Evolutionary conservation across 352 stramenopile species (phyloP).

Genomic region (Globisporangium heterothallicum): DNA sequence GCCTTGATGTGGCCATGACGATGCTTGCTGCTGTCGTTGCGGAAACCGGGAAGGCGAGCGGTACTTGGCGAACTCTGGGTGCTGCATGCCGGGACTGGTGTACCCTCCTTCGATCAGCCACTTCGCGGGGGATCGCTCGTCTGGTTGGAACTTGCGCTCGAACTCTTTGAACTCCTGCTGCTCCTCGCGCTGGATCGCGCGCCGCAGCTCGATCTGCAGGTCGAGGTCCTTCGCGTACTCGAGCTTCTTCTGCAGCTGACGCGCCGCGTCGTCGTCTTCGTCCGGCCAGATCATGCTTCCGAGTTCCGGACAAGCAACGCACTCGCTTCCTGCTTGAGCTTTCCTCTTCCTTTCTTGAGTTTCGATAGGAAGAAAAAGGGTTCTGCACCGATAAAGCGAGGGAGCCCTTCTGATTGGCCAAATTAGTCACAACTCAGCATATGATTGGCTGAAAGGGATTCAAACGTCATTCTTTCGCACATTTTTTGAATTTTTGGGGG

Average conservation of each 20-base stretch:
- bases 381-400: constrained; percentile 19
- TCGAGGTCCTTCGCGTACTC: constrained; percentile 68
- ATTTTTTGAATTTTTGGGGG: too few relatives aligned
- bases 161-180: constrained; percentile 48
- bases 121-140: constrained; percentile 54
- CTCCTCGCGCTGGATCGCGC: constrained; percentile 39
- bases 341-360: neutral
- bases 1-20: neutral
- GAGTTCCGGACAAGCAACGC: neutral
- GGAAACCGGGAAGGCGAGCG: constrained; percentile 10
- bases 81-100: constrained; percentile 8
- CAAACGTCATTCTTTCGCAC: too few relatives aligned
- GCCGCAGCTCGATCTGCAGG: constrained; percentile 59
- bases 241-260: constrained; percentile 49
- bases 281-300: constrained; percentile 49
- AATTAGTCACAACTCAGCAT: neutral
- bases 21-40: constrained; percentile 6
- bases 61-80: constrained; percentile 8
- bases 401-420: constrained; percentile 36
- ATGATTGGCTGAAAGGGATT: constrained; percentile 6
- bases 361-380: constrained; percentile 7
- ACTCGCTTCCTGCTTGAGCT: too few relatives aligned
- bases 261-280: constrained; percentile 24
- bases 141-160: constrained; percentile 43
- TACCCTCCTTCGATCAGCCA: constrained; percentile 67